Evolutionary conservation across 2,329 filamentous ascomycete genomes (phyloP), one percentile per base, ranked within the genome.

Genomic region (Xylariaceae sp.): DNA sequence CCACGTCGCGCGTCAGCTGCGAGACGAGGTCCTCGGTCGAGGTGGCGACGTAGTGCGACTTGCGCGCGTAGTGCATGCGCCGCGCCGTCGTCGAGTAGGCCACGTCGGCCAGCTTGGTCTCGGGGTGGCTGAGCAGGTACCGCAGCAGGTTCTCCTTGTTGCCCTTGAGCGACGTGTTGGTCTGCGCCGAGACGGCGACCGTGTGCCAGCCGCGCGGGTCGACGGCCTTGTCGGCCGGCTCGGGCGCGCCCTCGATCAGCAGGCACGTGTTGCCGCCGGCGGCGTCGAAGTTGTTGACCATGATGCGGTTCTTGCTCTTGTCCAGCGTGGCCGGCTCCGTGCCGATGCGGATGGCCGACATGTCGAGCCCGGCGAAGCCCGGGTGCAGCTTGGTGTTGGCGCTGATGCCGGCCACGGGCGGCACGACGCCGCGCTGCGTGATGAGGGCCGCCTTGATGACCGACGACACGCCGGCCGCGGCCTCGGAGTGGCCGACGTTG

Each of bases 241-340:
- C 29, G 2, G 65, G 63, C 1, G 50, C 61, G 38, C 73, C 68
- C 40, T 73, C 65, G 9, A 76, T 35, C 5, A 73, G 43, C 19
- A 76, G 46, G 7, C 62, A 63, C 4, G 69, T 73, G 45, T 78
- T 79, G 8, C 72, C 72, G 30, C 73, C 73, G 13, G 70, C 68
- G n/a, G 72, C 72, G 29, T 61, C 61, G 42, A 73, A 74, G 51
- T 70, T 72, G 53, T 77, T 76, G 26, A 72, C 46, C 6, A 47
- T 15, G 34, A 42, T 40, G 16, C 29, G 33, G 9, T 29, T 26
- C 25, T 32, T 40, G 3, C 16, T 24, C 13, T 13, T 13, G 8
- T 32, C 28, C 10, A 44, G 12, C 7, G 12, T 19, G n/a, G 19
- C n/a, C 4, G 36, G 31, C 12, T 26, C 14, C 9, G 22, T 23